Base-by-base conservation (phyloP, 1,284 basidiomycete species). In the Waitea zeae region DNA sequence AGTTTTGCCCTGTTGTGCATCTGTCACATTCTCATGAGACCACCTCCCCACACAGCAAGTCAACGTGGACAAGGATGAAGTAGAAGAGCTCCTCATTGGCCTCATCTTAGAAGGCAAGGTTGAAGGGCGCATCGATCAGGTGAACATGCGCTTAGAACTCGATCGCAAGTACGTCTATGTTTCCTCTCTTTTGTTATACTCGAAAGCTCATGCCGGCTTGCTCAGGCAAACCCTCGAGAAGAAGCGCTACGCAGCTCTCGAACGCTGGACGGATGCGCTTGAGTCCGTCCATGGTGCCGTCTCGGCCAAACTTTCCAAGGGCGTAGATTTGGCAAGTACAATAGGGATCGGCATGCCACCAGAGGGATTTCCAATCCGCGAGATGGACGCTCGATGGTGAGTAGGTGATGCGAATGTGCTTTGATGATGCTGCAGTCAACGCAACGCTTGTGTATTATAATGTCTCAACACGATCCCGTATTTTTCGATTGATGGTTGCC, bases 21-120 rank as follows among this genome's bases (percentile, higher is more conserved):
- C 40, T 12, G 31, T 24, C 12, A 17, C 6, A 34, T 20, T 27
- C 9, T 30, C 18, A 29, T 26, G 24, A n/a, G n/a, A 26, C 24
- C 14, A 22, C 26, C 30, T 34, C 17, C n/a, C 34, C 28, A 33
- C 34, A 3, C 48, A 96, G 87, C 89, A 96, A 77, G 65, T 98
- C 35, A 90, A 93, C 45, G 81, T 97, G 13, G 70, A 83, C 13
- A 67, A 70, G 22, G 68, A 71, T 31, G 89, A 96, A 49, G 90
- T 95, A 3, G 92, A 97, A 49, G 86, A 87, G 38, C 70, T 98
- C 19, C 70, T 98, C 22, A 82, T 97, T 39, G 80, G 84, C 26
- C 69, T 98, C 13, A 97, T 99, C 38, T 59, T 97, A 19, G 93
- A 98, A 53, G 87, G 84, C 17, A 92, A 86, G 51, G 87, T 99